Percentiles rank a stretch among this genome's conserved stretches.
These are phyloP conservation scores for Cladophialophora exuberans DNA, from an alignment of 2,329 filamentous ascomycete species.

Conservation along the genomic window DNA sequence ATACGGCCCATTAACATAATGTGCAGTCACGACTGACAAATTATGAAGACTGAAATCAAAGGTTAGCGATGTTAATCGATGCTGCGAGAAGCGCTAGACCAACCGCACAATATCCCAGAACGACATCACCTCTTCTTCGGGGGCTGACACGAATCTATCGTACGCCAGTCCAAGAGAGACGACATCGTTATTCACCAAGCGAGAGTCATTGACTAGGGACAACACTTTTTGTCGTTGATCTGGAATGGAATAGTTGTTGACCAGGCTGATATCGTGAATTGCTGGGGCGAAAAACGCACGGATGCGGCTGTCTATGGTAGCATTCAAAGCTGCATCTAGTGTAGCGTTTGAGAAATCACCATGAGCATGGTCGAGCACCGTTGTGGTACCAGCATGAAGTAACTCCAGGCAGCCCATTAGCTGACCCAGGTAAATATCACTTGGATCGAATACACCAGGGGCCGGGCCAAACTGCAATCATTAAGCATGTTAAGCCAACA, in stretches of 20 bases:
- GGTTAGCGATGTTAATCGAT: too few relatives aligned
- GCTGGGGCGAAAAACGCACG: neutral
- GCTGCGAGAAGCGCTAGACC: neutral
- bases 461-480: neutral
- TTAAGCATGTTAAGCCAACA: neutral
- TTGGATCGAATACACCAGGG: constrained; percentile 40
- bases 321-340: constrained; percentile 33
- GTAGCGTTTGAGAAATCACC: constrained; percentile 28
- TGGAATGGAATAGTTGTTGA: neutral
- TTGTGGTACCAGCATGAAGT: constrained; percentile 20
- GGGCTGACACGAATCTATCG: neutral
- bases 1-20: neutral
- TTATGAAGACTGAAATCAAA: neutral
- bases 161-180: neutral
- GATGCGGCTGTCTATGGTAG: constrained; percentile 33
- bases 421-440: constrained; percentile 52
- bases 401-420: constrained; percentile 8
- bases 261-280: neutral
- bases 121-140: neutral
- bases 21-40: neutral
- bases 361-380: constrained; percentile 39
- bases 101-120: neutral
- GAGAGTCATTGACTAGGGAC: neutral
- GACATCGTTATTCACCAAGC: neutral
- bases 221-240: neutral